phyloP scores from a whole-genome alignment of 2,329 filamentous ascomycete species.

The Xylariales sp. region DNA sequence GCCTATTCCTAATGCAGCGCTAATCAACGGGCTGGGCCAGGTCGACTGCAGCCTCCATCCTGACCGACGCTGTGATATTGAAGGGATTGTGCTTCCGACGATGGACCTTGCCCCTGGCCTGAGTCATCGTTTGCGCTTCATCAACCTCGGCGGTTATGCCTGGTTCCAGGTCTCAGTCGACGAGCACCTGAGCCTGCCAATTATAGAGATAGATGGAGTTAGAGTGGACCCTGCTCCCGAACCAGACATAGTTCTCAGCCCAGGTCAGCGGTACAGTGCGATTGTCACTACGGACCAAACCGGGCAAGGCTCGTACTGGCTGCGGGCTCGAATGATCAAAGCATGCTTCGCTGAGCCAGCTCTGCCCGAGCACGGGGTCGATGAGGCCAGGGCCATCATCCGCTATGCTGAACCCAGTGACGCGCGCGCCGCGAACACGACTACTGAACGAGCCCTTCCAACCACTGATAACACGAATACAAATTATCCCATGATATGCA shows the following conservation, averaged over 20 bases:
- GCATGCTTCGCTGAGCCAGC: constrained; percentile 54
- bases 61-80: constrained; percentile 39
- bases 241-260: constrained; percentile 59
- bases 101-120: constrained; percentile 47
- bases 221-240: constrained; percentile 56
- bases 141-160: constrained; percentile 68
- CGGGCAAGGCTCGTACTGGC: constrained; percentile 52
- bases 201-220: constrained; percentile 69
- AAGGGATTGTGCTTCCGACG: constrained; percentile 31
- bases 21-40: constrained; percentile 39
- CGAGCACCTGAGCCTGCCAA: constrained; percentile 45
- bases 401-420: constrained; percentile 30
- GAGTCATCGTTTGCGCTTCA: constrained; percentile 61
- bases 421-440: constrained; percentile 35
- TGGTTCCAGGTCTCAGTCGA: constrained; percentile 70
- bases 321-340: constrained; percentile 58
- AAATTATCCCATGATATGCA: constrained; percentile 38
- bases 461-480: constrained; percentile 29
- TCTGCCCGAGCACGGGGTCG: constrained; percentile 34
- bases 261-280: constrained; percentile 67
- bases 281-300: constrained; percentile 57
- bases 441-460: constrained; percentile 27
- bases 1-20: constrained; percentile 39
- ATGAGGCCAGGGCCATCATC: constrained; percentile 45
- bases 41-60: constrained; percentile 34